Evolutionary conservation across 78 protist species (phyloP).

Genomic region (Anaeramoeba flamelloides): DNA sequence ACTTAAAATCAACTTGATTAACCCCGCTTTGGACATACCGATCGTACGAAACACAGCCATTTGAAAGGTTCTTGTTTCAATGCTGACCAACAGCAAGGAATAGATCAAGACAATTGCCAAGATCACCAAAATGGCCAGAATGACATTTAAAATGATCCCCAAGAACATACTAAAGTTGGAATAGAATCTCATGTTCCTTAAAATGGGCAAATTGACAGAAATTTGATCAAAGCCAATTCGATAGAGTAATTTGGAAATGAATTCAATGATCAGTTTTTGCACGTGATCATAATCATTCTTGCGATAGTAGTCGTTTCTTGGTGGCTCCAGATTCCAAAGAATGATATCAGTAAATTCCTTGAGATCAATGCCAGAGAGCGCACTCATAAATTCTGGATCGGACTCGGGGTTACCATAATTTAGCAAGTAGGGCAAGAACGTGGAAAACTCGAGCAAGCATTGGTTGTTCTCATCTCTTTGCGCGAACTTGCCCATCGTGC

Average conservation of each 20-base stretch:
- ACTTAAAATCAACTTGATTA: conserved; percentile 39
- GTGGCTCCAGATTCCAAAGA: neutral
- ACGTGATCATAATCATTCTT: neutral
- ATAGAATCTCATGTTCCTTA: neutral
- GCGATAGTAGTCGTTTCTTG: neutral
- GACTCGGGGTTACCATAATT: neutral
- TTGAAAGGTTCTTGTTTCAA: conserved; percentile 73
- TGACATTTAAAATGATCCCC: conserved; percentile 12
- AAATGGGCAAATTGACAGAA: neutral
- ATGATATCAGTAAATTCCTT: neutral
- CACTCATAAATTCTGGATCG: neutral
- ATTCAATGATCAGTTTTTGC: neutral
- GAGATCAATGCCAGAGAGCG: neutral
- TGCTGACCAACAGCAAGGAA: conserved; percentile 61
- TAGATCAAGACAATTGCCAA: conserved; percentile 60
- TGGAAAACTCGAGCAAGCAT: neutral
- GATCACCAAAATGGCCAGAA: conserved; percentile 35
- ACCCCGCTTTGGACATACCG: conserved; percentile 28
- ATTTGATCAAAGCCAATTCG: neutral
- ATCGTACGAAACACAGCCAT: conserved; percentile 61
- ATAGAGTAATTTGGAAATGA: neutral
- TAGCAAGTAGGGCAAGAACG: neutral
- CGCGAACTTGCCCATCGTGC: neutral
- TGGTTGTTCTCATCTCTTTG: neutral
- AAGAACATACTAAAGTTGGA: neutral